A percentile compares a stretch with the other conserved stretches of the same genome.
phyloP scores from a whole-genome alignment of 805 yeast genomes.

The Kodamaea leandrae region DNA sequence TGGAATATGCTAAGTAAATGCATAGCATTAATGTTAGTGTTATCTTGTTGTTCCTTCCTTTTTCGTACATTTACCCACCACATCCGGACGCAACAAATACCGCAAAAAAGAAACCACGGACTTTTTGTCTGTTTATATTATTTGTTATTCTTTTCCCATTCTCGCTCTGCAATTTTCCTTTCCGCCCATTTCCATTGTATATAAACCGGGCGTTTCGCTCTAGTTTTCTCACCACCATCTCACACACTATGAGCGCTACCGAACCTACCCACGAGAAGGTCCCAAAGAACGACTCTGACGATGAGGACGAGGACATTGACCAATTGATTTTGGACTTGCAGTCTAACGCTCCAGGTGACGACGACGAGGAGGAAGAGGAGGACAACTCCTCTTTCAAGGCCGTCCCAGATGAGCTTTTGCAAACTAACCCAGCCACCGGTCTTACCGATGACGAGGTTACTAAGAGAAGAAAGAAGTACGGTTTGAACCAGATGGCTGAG shows the following conservation, averaged over 20 bases:
- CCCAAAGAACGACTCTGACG: conserved; percentile 50
- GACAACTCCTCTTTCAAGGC: conserved; percentile 50
- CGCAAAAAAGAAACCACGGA: conserved; percentile 7
- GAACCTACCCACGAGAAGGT: conserved; percentile 58
- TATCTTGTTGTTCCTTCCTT: too few species aligned
- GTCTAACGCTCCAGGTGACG: conserved; percentile 50
- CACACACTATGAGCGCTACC: conserved; percentile 31
- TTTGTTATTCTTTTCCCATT: conserved; percentile 4
- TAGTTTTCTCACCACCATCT: conserved; percentile 4
- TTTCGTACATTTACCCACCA: conserved; percentile 4
- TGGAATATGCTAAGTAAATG: too few species aligned
- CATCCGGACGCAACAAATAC: conserved; percentile 7
- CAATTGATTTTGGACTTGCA: conserved; percentile 77
- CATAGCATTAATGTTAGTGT: too few species aligned
- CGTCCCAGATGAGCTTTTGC: conserved; percentile 81
- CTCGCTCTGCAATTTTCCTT: conserved; percentile 8
- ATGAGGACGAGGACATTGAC: conserved; percentile 54
- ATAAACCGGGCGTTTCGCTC: conserved; percentile 5
- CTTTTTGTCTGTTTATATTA: conserved; percentile 5
- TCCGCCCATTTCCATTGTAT: conserved; percentile 5
- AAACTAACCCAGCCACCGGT: conserved; percentile 79
- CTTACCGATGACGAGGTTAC: conserved; percentile 72
- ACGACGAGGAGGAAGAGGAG: conserved; percentile 28
- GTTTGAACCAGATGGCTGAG: conserved; percentile 88
- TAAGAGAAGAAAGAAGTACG: conserved; percentile 86